Base-by-base conservation (phyloP, 306 rosid genomes). In the Begonia peltatifolia region DNA sequence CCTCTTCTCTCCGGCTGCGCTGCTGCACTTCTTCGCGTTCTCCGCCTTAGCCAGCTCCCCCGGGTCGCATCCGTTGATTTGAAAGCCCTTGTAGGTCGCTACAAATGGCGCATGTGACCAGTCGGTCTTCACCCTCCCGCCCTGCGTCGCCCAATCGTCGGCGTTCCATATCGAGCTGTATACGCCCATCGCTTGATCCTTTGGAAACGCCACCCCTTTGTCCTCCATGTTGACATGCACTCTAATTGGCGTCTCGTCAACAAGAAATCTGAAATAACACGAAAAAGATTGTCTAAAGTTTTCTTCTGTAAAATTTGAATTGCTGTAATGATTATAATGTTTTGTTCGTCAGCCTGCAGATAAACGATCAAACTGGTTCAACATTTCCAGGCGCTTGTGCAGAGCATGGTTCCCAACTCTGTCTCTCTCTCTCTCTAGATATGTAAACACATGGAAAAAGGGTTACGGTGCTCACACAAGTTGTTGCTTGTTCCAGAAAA, bases 141-240 rank as follows among this genome's bases (percentile, higher is more conserved):
- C 97, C 17, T 90, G 97, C 1, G 97, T 90, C 7, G 97, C 97
- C 97, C 97, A 90, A 44, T 90, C 95, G 13, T 90, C 97, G 0
- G 97, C 97, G 11, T 90, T 90, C 99, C 99, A 90, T 20, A 90
- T 80, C 0, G 99, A 90, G 47, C 99, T 90, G 72, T 83, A 90
- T 0, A 90, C 94, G 0, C 99, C 99, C 95, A 90, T 90, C 0
- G 99, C 69, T 56, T 90, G 99, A 63, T 86, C 95, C 46, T 86
- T 90, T 0, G 99, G 99, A 50, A 66, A 90, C 0, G 99, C 77
- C 11, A 90, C 51, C 2, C 99, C 99, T n/a, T 72, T 86, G 70
- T 70, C 77, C 42, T 90, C 99, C 71, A 86, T 47, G 67, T 90
- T 90, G 22, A 82, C 59, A 65, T 83, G 95, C 36, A 83, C 94